Evolutionary conservation across 352 stramenopile species (phyloP), one percentile per base, ranked within the genome.

Genomic region (Globisporangium viniferum): DNA sequence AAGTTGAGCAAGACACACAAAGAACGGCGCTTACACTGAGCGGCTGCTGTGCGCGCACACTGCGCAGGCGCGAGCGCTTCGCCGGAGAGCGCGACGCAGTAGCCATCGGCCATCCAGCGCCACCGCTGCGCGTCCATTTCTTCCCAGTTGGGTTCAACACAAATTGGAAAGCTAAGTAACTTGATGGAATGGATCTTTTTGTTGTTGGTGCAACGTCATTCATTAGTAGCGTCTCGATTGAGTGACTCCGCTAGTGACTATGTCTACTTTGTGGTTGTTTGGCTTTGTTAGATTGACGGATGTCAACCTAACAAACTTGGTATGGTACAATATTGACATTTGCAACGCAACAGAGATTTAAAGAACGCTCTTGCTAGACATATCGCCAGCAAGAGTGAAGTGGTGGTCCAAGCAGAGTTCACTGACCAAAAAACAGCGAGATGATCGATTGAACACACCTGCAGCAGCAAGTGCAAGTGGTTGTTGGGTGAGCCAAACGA

Each of bases 71-170:
- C 29, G 66, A 71, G 64, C 31, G 64, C 44, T 10, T 24, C n/a
- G 56, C 64, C 55, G n/a, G 66, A 31, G 56, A 64, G 22, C 10
- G 68, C 46, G 46, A 64, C 68, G 46, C 68, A 69, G 62, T 57
- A 69, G 53, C 35, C 33, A 2, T 62, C 56, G 33, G 4, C 15
- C 20, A 6, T 18, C 33, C 56, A 29, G 18, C 18, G 31, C 33
- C 56, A 29, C 12, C 29, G 31, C 15, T 7, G 18, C 31, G 29
- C 14, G 29, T 33, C 33, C n/a, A 22, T 49, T 31, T 33, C 31
- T 33, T n/a, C n/a, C 20, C 2, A 24, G 2, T 44, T 49, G 55
- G 56, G n/a, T 62, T 62, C 56, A 60, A 51, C 2, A 53, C 7
- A 41, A 39, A 46, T 18, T n/a, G 14, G 31, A 24, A 24, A 24